Evolutionary conservation across 768 basidiomycete genomes (phyloP).

Genomic region (Favolaschia claudopus): DNA sequence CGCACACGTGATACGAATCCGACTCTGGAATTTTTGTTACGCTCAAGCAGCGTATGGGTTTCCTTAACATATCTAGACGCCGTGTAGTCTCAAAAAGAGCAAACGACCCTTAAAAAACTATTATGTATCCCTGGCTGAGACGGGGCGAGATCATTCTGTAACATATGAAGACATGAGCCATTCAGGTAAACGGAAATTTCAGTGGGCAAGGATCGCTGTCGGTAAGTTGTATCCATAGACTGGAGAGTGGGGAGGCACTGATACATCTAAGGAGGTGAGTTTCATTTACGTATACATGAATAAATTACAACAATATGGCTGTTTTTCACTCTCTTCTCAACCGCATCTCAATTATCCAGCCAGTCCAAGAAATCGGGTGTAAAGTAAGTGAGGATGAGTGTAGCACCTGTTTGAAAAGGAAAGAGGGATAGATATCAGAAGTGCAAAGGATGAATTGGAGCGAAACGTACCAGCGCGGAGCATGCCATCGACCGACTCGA

Average conservation of each 20-base stretch:
- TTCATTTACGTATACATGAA: background rate
- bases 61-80: no score
- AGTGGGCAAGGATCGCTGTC: no score
- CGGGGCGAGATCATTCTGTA: no score
- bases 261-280: no score
- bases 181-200: no score
- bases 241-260: background rate
- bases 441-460: background rate
- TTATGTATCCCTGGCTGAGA: no score
- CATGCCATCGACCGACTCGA: constrained; percentile 92
- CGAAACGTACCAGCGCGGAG: constrained; percentile 79
- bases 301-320: constrained; percentile 16
- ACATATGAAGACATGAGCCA: no score
- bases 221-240: background rate
- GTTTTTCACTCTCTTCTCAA: background rate
- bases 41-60: no score
- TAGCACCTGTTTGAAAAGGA: constrained; percentile 73
- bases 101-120: no score
- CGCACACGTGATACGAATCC: constrained; percentile 5
- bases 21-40: constrained; percentile 34
- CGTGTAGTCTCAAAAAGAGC: no score
- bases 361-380: constrained; percentile 96
- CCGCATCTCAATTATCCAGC: constrained; percentile 48
- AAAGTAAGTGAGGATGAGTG: constrained; percentile 92
- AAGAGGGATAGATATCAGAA: background rate